phyloP scores from a whole-genome alignment of 768 basidiomycete genomes.

The Amanita pseudoporphyria region DNA sequence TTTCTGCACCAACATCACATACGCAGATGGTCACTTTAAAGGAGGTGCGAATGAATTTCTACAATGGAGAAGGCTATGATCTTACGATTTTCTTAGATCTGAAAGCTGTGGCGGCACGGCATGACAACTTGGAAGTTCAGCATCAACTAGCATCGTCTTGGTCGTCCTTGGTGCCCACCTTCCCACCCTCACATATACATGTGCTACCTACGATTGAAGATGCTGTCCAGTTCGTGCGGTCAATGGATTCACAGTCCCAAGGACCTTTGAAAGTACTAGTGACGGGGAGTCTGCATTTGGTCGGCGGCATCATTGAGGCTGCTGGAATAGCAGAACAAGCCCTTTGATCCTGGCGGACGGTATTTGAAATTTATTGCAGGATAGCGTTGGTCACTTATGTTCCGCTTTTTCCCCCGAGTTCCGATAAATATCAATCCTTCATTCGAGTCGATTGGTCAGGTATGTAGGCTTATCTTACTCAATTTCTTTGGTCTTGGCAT shows the following conservation, averaged over 20 bases:
- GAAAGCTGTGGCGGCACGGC: constrained; percentile 49
- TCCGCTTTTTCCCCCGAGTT: too few species aligned
- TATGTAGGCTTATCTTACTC: too few species aligned
- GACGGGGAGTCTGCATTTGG: constrained; percentile 85
- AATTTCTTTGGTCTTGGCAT: too few species aligned
- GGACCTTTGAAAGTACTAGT: constrained; percentile 57
- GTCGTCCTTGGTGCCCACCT: constrained; percentile 51
- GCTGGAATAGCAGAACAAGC: constrained; percentile 69
- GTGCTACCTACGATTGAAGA: constrained; percentile 86
- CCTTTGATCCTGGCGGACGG: constrained; percentile 22
- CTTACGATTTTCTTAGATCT: constrained; percentile 45
- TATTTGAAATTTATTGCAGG: too few species aligned
- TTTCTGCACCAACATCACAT: constrained; percentile 96
- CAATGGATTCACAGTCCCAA: constrained; percentile 22
- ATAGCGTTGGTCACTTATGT: too few species aligned
- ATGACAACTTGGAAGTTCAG: constrained; percentile 61
- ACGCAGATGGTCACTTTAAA: constrained; percentile 81
- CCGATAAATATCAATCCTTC: too few species aligned
- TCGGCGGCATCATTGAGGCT: constrained; percentile 91
- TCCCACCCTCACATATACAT: constrained; percentile 53
- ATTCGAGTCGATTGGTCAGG: too few species aligned
- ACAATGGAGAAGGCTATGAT: not conserved
- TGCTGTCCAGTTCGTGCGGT: constrained; percentile 60
- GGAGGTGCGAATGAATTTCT: constrained; percentile 49
- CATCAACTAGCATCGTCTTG: constrained; percentile 69